A percentile compares a stretch with the other conserved stretches of the same genome.
Evolutionary conservation across 306 rosid genomes (phyloP).

Genomic region (Coriaria nepalensis): DNA sequence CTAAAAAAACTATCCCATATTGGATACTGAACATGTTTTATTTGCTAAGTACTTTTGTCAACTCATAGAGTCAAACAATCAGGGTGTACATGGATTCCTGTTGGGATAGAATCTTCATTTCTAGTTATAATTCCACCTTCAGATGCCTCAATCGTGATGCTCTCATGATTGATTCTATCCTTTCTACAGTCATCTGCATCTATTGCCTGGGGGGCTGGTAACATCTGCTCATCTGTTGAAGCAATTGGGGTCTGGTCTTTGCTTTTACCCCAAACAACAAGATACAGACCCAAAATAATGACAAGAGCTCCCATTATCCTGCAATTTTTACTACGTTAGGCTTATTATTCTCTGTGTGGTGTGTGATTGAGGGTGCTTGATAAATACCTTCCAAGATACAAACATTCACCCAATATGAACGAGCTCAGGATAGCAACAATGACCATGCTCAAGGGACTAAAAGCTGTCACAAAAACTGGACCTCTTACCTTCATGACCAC

Average conservation of each 20-base stretch:
- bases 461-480: constrained; percentile 85
- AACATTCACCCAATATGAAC: constrained; percentile 39
- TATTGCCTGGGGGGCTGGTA: constrained; percentile 13
- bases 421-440: constrained; percentile 70
- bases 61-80: too few species aligned
- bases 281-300: constrained; percentile 49
- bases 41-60: too few species aligned
- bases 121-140: constrained; percentile 12
- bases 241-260: constrained; percentile 31
- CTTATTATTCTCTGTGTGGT: not conserved
- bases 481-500: constrained; percentile 68
- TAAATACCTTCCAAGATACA: constrained; percentile 64
- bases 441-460: constrained; percentile 63
- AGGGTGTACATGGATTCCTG: not conserved
- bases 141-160: constrained; percentile 13
- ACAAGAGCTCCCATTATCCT: constrained; percentile 61
- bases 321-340: constrained; percentile 3
- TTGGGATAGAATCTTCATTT: not conserved
- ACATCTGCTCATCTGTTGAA: constrained; percentile 16
- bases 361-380: not conserved
- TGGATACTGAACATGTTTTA: too few species aligned
- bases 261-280: constrained; percentile 84
- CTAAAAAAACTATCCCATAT: too few species aligned
- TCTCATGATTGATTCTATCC: constrained; percentile 22
- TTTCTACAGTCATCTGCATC: constrained; percentile 12